phyloP scores from a whole-genome alignment of 495 filamentous ascomycete species.

The Cenococcum geophilum region DNA sequence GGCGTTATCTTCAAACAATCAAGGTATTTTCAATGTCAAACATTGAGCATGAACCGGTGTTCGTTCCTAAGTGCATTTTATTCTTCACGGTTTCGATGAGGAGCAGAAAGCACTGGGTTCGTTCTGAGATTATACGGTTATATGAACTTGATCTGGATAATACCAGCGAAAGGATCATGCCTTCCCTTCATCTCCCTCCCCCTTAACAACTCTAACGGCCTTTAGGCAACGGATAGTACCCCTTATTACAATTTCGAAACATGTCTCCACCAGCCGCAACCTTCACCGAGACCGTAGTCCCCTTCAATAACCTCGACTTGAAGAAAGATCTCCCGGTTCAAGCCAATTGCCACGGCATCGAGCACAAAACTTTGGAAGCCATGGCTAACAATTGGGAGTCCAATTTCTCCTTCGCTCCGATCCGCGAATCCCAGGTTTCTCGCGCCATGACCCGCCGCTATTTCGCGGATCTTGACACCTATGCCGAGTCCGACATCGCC shows the following conservation, averaged over 20 bases:
- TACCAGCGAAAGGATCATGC: constrained; percentile 98
- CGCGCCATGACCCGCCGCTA: constrained; percentile 90
- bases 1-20: constrained; percentile 38
- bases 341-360: constrained; percentile 31
- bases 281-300: constrained; percentile 14
- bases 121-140: constrained; percentile 92
- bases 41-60: constrained; percentile 61
- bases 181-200: constrained; percentile 35
- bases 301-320: constrained; percentile 38
- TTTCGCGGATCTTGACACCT: constrained; percentile 80
- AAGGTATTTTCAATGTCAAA: constrained; percentile 58
- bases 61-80: constrained; percentile 41
- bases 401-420: constrained; percentile 72
- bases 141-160: constrained; percentile 96
- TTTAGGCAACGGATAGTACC: constrained; percentile 21
- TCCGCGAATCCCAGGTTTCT: constrained; percentile 84
- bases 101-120: constrained; percentile 41
- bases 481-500: constrained; percentile 86
- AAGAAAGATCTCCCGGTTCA: constrained; percentile 43
- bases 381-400: constrained; percentile 62
- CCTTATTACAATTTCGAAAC: constrained; percentile 31
- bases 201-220: constrained; percentile 37
- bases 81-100: constrained; percentile 32
- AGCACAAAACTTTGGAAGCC: constrained; percentile 53
- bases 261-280: constrained; percentile 73